Percentiles rank a stretch among this genome's conserved stretches.
These are phyloP conservation scores for Salix viminalis DNA, from an alignment of 345 rosid species.

Conservation along the genomic window DNA sequence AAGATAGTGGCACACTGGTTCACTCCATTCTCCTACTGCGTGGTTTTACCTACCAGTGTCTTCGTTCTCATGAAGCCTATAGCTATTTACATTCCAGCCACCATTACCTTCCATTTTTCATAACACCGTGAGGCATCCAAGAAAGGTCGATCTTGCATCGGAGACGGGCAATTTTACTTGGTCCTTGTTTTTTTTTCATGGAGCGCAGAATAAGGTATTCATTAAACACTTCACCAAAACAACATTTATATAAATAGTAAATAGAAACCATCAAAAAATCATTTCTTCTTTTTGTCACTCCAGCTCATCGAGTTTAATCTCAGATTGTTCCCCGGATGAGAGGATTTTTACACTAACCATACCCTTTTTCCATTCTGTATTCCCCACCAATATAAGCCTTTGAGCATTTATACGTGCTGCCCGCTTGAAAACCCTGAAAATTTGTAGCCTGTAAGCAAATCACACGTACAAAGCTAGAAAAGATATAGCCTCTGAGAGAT, in stretches of 20 bases:
- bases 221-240: neutral
- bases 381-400: conserved; percentile 77
- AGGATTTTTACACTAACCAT: conserved; percentile 76
- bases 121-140: no score
- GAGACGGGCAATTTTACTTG: conserved; percentile 17
- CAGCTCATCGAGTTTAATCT: conserved; percentile 66
- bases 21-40: conserved; percentile 51
- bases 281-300: conserved; percentile 23
- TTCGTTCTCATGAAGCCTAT: conserved; percentile 43
- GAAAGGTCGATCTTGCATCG: no score
- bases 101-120: conserved; percentile 19
- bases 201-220: neutral
- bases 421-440: conserved; percentile 80
- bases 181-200: neutral
- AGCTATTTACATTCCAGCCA: conserved; percentile 46
- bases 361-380: conserved; percentile 72
- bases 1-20: conserved; percentile 46
- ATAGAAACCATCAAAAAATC: neutral
- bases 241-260: neutral
- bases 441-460: neutral
- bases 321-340: conserved; percentile 65
- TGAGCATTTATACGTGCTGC: conserved; percentile 73
- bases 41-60: conserved; percentile 45
- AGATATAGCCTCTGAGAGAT: neutral
- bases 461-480: neutral